Evolutionary conservation across 129 eudicot genomes (phyloP).

Genomic region (Flaveria linearis): DNA sequence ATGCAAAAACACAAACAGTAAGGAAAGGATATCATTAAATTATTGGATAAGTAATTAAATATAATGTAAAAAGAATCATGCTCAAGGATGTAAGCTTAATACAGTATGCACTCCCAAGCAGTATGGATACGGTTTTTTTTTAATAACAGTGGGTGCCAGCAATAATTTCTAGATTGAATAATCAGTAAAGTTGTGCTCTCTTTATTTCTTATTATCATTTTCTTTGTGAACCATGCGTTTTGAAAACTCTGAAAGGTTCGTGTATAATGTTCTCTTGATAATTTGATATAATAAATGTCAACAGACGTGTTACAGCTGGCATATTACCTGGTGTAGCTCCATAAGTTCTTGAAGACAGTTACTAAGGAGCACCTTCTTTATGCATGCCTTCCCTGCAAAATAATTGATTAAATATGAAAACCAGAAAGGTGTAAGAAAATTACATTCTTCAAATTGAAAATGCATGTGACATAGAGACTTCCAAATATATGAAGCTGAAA

Average conservation of each 20-base stretch:
- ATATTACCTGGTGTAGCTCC: conserved; percentile 93
- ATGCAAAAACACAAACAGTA: conserved; percentile 16
- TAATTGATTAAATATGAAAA: conserved; percentile 2
- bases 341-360: conserved; percentile 97
- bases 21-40: not conserved
- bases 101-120: not conserved
- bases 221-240: not conserved
- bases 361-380: conserved; percentile 92
- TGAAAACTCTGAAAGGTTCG: not conserved
- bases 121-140: not conserved
- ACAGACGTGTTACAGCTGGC: not conserved
- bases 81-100: not conserved
- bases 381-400: conserved; percentile 92
- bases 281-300: not conserved
- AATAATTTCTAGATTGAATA: not conserved
- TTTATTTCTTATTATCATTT: not conserved
- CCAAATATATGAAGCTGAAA: not conserved
- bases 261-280: not conserved
- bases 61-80: not conserved
- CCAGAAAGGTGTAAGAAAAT: not conserved
- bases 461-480: conserved; percentile 1
- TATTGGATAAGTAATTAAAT: not conserved
- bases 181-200: too few relatives aligned
- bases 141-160: not conserved
- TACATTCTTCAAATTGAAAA: conserved; percentile 3